phyloP scores from a whole-genome alignment of 139 green algal species.

The Dunaliella primolecta region DNA sequence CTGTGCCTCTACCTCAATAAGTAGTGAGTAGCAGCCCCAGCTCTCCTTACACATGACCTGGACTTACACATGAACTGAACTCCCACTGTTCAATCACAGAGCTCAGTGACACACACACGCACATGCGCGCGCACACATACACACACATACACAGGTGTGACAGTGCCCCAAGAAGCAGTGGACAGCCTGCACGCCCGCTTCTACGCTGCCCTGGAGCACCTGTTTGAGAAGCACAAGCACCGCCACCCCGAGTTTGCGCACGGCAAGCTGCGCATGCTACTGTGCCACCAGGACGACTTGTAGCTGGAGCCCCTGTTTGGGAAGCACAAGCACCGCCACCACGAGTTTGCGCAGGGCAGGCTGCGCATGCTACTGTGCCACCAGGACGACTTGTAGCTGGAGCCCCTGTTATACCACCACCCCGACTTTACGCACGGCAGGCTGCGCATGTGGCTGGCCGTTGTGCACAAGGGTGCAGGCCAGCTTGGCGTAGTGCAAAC shows the following conservation, averaged over 20 bases:
- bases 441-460: too few relatives aligned
- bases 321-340: conserved; percentile 45
- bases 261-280: conserved; percentile 35
- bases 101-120: too few relatives aligned
- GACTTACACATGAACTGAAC: too few relatives aligned
- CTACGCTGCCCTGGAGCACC: conserved; percentile 44
- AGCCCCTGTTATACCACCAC: conserved; percentile 34
- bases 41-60: too few relatives aligned
- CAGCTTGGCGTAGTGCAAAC: too few relatives aligned
- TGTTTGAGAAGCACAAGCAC: conserved; percentile 48
- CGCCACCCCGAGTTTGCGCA: conserved; percentile 51
- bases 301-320: conserved; percentile 45
- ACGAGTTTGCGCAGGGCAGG: conserved; percentile 37
- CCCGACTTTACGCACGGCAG: background rate
- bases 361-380: conserved; percentile 33
- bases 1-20: too few relatives aligned
- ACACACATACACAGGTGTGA: background rate
- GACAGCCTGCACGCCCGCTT: conserved; percentile 52
- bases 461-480: too few relatives aligned
- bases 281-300: conserved; percentile 4
- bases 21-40: background rate
- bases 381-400: conserved; percentile 16
- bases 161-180: conserved; percentile 41
- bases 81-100: too few relatives aligned
- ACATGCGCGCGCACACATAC: too few relatives aligned